Evolutionary conservation across 73 alveolate species (phyloP).

Genomic region (Breviolum minutum): DNA sequence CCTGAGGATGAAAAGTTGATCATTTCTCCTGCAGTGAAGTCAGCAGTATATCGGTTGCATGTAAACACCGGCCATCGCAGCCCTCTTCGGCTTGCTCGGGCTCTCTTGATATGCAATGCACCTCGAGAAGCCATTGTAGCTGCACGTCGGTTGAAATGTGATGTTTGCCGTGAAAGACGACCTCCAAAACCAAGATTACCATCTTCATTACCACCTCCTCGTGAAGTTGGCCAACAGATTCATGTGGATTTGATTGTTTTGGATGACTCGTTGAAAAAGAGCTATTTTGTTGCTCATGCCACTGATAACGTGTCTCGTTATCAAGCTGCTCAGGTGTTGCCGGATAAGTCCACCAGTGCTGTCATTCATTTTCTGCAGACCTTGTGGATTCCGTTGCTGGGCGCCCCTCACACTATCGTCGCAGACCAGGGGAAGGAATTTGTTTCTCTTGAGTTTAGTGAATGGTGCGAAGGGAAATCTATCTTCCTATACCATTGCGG

Average conservation of each 20-base stretch:
- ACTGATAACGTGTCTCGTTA: neutral
- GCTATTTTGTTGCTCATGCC: neutral
- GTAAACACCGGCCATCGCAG: neutral
- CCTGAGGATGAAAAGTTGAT: neutral
- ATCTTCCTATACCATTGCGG: neutral
- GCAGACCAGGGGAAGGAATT: conserved; percentile 27
- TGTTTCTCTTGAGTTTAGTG: neutral
- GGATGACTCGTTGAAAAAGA: neutral
- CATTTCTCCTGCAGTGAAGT: neutral
- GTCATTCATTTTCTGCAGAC: neutral
- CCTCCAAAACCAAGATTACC: neutral
- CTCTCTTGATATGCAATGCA: neutral
- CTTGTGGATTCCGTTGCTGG: neutral
- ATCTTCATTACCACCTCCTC: neutral
- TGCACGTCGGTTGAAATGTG: neutral
- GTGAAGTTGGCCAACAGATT: neutral
- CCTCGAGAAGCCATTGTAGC: neutral
- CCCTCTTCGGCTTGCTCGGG: neutral
- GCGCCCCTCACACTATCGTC: neutral
- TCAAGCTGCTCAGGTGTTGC: neutral
- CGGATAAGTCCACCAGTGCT: neutral
- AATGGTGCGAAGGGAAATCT: neutral
- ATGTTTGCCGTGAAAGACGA: neutral
- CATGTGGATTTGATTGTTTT: neutral
- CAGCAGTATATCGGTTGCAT: neutral